Percentiles rank a stretch among this genome's conserved stretches.
Evolutionary conservation across 768 basidiomycete genomes (phyloP).

Genomic region (Coprinopsis strossmayeri): DNA sequence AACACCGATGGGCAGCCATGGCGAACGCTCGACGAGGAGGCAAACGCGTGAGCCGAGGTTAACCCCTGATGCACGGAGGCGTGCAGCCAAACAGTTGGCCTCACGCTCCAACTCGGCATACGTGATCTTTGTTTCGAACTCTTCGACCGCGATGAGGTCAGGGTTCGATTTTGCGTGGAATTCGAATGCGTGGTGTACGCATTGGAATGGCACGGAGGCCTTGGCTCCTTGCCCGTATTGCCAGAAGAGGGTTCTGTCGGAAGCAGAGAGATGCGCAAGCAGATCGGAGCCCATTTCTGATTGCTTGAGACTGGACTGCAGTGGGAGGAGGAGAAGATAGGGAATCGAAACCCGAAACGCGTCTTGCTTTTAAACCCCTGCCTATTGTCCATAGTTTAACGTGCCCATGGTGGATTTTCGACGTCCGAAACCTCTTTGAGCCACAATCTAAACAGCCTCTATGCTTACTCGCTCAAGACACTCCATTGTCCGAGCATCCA

Average conservation of each 20-base stretch:
- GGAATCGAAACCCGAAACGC: neutral
- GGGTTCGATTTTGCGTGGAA: slow-evolving; percentile 36
- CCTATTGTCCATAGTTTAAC: no score
- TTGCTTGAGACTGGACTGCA: neutral
- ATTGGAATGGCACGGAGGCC: slow-evolving; percentile 33
- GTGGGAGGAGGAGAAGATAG: slow-evolving; percentile 1
- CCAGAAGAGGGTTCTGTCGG: slow-evolving; percentile 37
- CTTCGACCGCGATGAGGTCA: slow-evolving; percentile 44
- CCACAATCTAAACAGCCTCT: no score
- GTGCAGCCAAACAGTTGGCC: slow-evolving; percentile 39
- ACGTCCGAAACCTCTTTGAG: no score
- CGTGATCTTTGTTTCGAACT: slow-evolving; percentile 40
- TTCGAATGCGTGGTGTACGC: slow-evolving; percentile 52
- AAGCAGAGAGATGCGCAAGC: slow-evolving; percentile 23
- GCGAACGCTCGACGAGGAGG: slow-evolving; percentile 47
- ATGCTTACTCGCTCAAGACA: no score
- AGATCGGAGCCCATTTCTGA: slow-evolving; percentile 3
- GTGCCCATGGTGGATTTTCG: no score
- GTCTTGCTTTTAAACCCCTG: neutral
- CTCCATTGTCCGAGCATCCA: no score
- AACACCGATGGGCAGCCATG: slow-evolving; percentile 47
- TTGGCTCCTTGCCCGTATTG: slow-evolving; percentile 38
- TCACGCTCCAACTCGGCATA: slow-evolving; percentile 43
- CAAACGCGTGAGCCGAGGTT: slow-evolving; percentile 47
- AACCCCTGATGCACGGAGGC: slow-evolving; percentile 37